Percentiles rank a stretch among this genome's conserved stretches.
These are phyloP conservation scores for Santalum album DNA, from an alignment of 164 flowering plant species.

Conservation along the genomic window DNA sequence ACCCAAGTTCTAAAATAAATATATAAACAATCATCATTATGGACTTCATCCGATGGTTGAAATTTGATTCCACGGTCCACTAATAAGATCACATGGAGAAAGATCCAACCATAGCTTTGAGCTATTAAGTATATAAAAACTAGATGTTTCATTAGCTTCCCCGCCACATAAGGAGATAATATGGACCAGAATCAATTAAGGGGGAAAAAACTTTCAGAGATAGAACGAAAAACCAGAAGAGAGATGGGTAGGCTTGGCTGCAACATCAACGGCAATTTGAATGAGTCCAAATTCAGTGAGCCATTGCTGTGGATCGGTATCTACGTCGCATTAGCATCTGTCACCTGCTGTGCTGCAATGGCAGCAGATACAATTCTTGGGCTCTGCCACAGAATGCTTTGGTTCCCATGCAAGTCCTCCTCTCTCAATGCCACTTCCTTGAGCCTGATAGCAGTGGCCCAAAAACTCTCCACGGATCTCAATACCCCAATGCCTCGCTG, in stretches of 20 bases:
- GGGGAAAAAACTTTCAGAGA: too few species aligned
- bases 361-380: constrained; percentile 31
- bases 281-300: constrained; percentile 38
- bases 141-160: too few species aligned
- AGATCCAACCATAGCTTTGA: too few species aligned
- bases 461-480: constrained; percentile 52
- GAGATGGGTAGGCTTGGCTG: constrained; percentile 14
- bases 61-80: too few species aligned
- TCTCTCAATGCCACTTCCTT: constrained; percentile 51
- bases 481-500: constrained; percentile 52
- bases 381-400: constrained; percentile 28
- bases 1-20: too few species aligned
- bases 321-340: constrained; percentile 50
- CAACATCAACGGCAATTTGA: constrained; percentile 22
- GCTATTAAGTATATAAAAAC: too few species aligned
- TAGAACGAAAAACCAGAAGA: too few species aligned
- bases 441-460: constrained; percentile 39
- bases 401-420: constrained; percentile 58
- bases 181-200: too few species aligned
- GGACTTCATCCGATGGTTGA: too few species aligned
- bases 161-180: too few species aligned
- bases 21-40: too few species aligned
- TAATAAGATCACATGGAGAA: too few species aligned
- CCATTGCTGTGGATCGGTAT: constrained; percentile 67
- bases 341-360: constrained; percentile 40